A percentile compares a stretch with the other conserved stretches of the same genome.
Conservation (phyloP, 768 basidiomycete species). For the Agrocybe praecox region DNA sequence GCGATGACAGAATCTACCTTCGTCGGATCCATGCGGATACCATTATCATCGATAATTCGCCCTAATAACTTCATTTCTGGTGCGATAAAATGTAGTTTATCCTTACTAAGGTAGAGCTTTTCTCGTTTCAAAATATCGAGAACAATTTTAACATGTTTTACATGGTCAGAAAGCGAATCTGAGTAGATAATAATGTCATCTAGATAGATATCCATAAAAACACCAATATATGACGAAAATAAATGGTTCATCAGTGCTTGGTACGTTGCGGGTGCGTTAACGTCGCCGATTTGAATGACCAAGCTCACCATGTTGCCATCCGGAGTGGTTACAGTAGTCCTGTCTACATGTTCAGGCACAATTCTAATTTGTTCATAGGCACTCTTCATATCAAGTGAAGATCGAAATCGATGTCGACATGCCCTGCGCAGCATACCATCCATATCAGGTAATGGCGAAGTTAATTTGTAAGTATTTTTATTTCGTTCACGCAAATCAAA, state of each 20-base stretch:
- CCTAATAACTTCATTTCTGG: slow-evolving; percentile 24
- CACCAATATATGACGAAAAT: slow-evolving; percentile 32
- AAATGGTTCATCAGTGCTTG: slow-evolving; percentile 38
- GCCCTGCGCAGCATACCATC: slow-evolving; percentile 11
- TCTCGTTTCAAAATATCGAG: slow-evolving; percentile 26
- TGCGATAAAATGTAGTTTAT: slow-evolving; percentile 32
- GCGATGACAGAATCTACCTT: slow-evolving; percentile 37
- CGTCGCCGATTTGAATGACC: slow-evolving; percentile 13
- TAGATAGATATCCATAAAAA: slow-evolving; percentile 32
- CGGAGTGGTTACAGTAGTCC: slow-evolving; percentile 7
- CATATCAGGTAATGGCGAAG: slow-evolving; percentile 14
- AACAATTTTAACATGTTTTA: slow-evolving; percentile 27
- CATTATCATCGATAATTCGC: slow-evolving; percentile 26
- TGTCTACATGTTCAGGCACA: slow-evolving; percentile 6
- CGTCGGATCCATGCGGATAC: slow-evolving; percentile 38
- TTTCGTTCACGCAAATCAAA: slow-evolving; percentile 12
- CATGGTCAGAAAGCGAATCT: slow-evolving; percentile 33
- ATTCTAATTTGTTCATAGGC: slow-evolving; percentile 14
- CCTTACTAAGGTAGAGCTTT: slow-evolving; percentile 28
- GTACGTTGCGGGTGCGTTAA: slow-evolving; percentile 30
- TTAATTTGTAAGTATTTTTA: slow-evolving; percentile 14
- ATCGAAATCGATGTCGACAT: neutral
- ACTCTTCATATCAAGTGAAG: slow-evolving; percentile 3
- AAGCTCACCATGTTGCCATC: slow-evolving; percentile 11
- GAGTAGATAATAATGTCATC: slow-evolving; percentile 39